Conservation (phyloP, 805 yeast species). For the Yarrowia keelungensis region DNA sequence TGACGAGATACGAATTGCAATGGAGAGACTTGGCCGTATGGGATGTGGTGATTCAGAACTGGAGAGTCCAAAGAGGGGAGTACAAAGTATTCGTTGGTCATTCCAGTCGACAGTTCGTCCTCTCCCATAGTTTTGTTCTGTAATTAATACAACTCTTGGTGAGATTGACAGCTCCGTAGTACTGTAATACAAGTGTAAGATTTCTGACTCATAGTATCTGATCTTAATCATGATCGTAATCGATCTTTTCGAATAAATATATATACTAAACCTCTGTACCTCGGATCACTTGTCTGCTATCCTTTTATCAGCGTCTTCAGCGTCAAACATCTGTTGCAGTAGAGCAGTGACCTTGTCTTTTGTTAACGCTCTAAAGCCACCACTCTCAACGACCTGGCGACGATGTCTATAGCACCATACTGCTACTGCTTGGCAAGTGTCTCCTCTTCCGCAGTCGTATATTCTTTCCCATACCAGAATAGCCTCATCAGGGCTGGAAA, state of each 20-base stretch:
- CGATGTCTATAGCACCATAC: conserved; percentile 14
- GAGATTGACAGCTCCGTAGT: too few relatives aligned
- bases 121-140: neutral
- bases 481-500: conserved; percentile 5
- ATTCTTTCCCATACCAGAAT: conserved; percentile 19
- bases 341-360: conserved; percentile 16
- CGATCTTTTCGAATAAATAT: too few relatives aligned
- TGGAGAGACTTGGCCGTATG: conserved; percentile 64
- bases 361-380: neutral
- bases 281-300: neutral
- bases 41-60: conserved; percentile 62
- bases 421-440: neutral
- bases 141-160: too few relatives aligned
- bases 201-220: too few relatives aligned
- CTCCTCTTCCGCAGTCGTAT: conserved; percentile 4
- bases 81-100: neutral
- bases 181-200: too few relatives aligned
- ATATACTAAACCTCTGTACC: too few relatives aligned
- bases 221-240: too few relatives aligned
- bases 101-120: conserved; percentile 45
- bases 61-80: conserved; percentile 49
- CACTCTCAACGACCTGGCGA: conserved; percentile 5
- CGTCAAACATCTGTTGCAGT: conserved; percentile 23
- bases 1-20: conserved; percentile 55
- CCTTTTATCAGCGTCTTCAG: conserved; percentile 9